phyloP scores from a whole-genome alignment of 148 eudicot genomes.

The Vaccinium vitisidaea region DNA sequence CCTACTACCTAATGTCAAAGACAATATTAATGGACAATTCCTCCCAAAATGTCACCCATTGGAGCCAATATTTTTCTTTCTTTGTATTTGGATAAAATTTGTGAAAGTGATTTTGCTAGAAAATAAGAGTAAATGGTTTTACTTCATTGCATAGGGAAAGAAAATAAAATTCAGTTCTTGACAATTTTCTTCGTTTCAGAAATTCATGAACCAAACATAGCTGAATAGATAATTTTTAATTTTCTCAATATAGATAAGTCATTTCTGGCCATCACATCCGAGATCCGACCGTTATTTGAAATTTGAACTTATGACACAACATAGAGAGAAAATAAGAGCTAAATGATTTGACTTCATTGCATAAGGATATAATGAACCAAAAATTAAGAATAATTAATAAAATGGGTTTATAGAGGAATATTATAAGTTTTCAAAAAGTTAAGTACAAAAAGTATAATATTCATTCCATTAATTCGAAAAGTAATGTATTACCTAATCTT shows the following conservation, averaged over 20 bases:
- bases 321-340: neutral
- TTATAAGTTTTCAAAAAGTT: too few relatives aligned
- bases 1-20: conserved; percentile 2
- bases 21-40: neutral
- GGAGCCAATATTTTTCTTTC: neutral
- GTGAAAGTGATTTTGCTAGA: neutral
- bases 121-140: neutral
- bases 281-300: neutral
- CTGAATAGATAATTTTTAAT: neutral
- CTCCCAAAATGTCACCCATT: neutral
- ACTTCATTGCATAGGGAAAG: neutral
- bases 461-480: too few relatives aligned
- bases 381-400: too few relatives aligned
- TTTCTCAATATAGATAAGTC: neutral
- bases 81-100: neutral
- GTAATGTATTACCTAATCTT: too few relatives aligned
- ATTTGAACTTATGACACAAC: neutral
- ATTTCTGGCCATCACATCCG: neutral
- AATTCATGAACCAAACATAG: neutral
- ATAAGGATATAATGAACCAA: neutral
- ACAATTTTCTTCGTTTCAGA: neutral
- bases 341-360: neutral
- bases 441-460: too few relatives aligned
- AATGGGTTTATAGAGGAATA: too few relatives aligned
- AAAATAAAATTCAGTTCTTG: neutral